A percentile compares a stretch with the other conserved stretches of the same genome.
These are phyloP conservation scores for Xylaria curta DNA, from an alignment of 495 filamentous ascomycete genomes.

Conservation along the genomic window DNA sequence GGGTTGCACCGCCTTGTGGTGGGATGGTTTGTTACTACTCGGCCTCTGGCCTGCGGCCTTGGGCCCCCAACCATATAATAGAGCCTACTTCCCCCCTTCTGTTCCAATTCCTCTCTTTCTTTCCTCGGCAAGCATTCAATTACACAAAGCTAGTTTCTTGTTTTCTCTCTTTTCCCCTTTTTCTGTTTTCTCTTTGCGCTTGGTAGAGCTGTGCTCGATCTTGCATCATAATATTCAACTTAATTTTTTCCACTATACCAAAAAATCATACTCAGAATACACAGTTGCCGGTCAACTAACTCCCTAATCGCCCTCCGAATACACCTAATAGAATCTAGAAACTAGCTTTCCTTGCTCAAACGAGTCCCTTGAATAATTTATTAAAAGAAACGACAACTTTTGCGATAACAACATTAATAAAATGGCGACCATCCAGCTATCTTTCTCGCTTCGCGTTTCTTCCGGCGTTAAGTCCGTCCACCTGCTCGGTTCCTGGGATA, in stretches of 20 bases:
- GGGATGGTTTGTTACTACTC: constrained; percentile 27
- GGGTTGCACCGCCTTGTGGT: constrained; percentile 27
- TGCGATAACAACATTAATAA: constrained; percentile 56
- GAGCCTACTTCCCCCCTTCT: constrained; percentile 42
- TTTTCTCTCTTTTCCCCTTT: constrained; percentile 56
- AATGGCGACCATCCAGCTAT: constrained; percentile 86
- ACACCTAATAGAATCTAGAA: constrained; percentile 50
- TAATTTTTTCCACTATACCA: constrained; percentile 40
- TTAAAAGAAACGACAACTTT: constrained; percentile 46
- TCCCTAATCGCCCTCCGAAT: constrained; percentile 43
- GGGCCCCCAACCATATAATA: constrained; percentile 53
- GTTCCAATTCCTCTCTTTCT: constrained; percentile 55
- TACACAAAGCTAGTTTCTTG: constrained; percentile 65
- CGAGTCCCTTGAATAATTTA: constrained; percentile 34
- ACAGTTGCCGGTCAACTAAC: constrained; percentile 59
- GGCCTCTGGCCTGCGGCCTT: constrained; percentile 33
- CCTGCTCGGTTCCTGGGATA: constrained; percentile 97
- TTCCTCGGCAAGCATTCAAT: constrained; percentile 81
- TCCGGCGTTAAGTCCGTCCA: constrained; percentile 97
- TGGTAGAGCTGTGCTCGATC: constrained; percentile 62
- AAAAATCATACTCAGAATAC: constrained; percentile 44
- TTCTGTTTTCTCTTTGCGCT: constrained; percentile 55
- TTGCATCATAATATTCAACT: constrained; percentile 40
- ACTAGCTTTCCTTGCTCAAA: constrained; percentile 67
- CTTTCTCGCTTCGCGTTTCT: constrained; percentile 92